These are phyloP conservation scores for Barnettozyma californica DNA, from an alignment of 805 yeast genomes.

Conservation along the genomic window DNA sequence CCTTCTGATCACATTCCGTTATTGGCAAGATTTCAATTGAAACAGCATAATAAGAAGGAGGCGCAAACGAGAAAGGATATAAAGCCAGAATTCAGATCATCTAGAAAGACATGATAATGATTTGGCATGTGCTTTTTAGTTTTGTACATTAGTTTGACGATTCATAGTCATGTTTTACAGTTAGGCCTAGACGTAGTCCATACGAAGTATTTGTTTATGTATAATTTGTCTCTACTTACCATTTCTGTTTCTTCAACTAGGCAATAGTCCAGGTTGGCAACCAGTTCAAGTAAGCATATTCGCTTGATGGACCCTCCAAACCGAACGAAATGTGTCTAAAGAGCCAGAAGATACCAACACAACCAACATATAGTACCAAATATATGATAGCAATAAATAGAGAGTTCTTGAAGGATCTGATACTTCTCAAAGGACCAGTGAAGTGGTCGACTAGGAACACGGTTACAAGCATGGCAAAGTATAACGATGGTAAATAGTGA, in stretches of 20 bases:
- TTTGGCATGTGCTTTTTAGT: constrained; percentile 1
- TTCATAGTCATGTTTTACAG: background rate
- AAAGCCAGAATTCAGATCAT: constrained; percentile 24
- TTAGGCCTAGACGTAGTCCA: background rate
- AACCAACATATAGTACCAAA: constrained; percentile 33
- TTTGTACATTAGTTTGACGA: constrained; percentile 1
- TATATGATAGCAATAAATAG: constrained; percentile 32
- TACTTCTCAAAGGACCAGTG: constrained; percentile 22
- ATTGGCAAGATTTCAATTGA: constrained; percentile 53
- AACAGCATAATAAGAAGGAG: constrained; percentile 30
- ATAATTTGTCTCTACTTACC: background rate
- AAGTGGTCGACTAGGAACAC: constrained; percentile 47
- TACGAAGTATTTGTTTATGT: background rate
- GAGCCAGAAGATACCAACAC: constrained; percentile 51
- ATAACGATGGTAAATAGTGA: constrained; percentile 79
- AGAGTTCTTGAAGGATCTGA: constrained; percentile 22
- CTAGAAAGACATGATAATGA: constrained; percentile 26
- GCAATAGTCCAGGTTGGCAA: constrained; percentile 41
- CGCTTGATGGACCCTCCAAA: constrained; percentile 43
- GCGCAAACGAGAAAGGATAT: constrained; percentile 14
- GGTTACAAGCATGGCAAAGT: constrained; percentile 61
- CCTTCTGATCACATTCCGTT: constrained; percentile 96
- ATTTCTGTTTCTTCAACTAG: background rate
- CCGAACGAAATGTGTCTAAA: constrained; percentile 64
- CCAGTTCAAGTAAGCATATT: constrained; percentile 44